Percentiles rank a stretch among this genome's conserved stretches.
Evolutionary conservation across 768 basidiomycete species (phyloP).

Genomic region (Kondoa subrosea): DNA sequence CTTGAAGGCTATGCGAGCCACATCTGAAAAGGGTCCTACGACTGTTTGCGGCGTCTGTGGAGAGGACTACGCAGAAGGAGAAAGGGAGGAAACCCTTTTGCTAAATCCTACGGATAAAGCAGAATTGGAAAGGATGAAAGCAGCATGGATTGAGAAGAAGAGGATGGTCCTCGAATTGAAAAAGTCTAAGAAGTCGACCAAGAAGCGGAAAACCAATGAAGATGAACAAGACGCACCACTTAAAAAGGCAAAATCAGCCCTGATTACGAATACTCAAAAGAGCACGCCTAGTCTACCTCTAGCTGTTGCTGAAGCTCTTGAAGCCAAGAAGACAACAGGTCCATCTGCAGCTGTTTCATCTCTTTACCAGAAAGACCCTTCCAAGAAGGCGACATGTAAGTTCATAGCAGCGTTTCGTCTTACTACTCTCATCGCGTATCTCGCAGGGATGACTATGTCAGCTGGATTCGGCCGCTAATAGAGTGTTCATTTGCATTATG

Average conservation of each 20-base stretch:
- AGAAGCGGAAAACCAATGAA: not conserved
- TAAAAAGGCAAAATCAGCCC: not conserved
- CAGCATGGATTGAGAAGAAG: not conserved
- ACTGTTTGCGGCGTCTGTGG: not conserved
- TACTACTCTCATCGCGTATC: not conserved
- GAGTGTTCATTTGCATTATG: no score
- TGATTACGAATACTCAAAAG: no score
- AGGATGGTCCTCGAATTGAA: not conserved
- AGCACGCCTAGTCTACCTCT: constrained; percentile 1
- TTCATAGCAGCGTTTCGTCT: not conserved
- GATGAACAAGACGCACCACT: not conserved
- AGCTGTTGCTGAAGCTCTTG: not conserved
- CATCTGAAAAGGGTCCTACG: constrained; percentile 8
- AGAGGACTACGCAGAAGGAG: not conserved
- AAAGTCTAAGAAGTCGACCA: constrained; percentile 1
- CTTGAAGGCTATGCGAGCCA: constrained; percentile 44
- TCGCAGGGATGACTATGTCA: not conserved
- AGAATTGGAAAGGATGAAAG: not conserved
- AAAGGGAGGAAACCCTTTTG: not conserved
- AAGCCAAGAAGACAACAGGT: not conserved
- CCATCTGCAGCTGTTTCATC: not conserved
- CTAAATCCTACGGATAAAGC: constrained; percentile 1
- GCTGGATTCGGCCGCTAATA: not conserved
- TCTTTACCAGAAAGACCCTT: constrained; percentile 4
- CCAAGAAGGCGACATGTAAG: not conserved